Conservation (phyloP, 208 protist species). For the Crithidia acanthocephali region DNA sequence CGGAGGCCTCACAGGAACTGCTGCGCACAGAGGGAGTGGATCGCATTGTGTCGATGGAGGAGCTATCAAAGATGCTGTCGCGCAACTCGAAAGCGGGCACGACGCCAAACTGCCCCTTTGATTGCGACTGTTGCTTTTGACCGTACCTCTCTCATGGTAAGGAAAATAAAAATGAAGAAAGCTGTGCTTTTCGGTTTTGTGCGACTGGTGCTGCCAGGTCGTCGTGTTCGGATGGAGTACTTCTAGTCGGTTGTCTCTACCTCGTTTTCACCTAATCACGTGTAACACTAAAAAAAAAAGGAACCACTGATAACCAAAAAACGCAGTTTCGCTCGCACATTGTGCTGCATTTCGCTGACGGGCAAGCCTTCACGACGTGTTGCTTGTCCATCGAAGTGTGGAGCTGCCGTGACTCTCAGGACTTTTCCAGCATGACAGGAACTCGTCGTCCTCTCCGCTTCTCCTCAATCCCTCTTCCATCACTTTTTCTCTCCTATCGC, state of each 20-base stretch:
- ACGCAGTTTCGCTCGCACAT: too few species aligned
- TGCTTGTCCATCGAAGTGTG: too few species aligned
- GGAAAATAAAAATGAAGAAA: not conserved
- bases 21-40: constrained; percentile 70
- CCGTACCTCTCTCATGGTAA: not conserved
- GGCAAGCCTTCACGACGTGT: too few species aligned
- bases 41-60: constrained; percentile 76
- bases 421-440: too few species aligned
- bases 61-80: constrained; percentile 84
- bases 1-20: constrained; percentile 26
- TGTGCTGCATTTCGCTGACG: too few species aligned
- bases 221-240: too few species aligned
- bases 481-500: not conserved
- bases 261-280: too few species aligned
- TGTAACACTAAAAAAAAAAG: not conserved
- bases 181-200: not conserved
- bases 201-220: not conserved
- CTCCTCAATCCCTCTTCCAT: too few species aligned
- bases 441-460: too few species aligned
- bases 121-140: constrained; percentile 93
- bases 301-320: too few species aligned
- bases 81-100: constrained; percentile 73
- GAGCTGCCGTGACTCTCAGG: too few species aligned
- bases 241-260: too few species aligned
- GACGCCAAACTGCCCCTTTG: constrained; percentile 91